These are phyloP conservation scores for Xylaria sp. DNA, from an alignment of 2,329 filamentous ascomycete species.

Conservation along the genomic window DNA sequence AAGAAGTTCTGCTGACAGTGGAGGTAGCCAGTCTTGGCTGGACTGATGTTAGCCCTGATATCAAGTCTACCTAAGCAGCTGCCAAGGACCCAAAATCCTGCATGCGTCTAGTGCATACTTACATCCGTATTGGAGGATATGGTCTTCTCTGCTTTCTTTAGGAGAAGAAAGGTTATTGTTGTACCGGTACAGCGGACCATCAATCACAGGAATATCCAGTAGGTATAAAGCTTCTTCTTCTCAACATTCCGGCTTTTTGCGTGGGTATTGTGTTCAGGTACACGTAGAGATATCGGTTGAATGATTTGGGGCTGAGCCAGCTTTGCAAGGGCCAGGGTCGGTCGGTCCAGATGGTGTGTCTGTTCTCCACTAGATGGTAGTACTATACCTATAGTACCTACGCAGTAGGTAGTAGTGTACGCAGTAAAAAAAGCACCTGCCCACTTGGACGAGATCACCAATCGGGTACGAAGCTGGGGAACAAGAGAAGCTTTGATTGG, in stretches of 20 bases:
- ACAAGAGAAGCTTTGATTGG: constrained; percentile 20
- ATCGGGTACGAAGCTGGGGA: neutral
- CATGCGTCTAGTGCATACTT: too few relatives aligned
- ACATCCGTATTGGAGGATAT: neutral
- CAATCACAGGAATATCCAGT: neutral
- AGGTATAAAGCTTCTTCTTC: neutral
- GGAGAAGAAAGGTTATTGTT: neutral
- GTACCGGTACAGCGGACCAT: neutral
- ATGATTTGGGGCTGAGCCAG: constrained; percentile 29
- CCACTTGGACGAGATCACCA: constrained; percentile 13
- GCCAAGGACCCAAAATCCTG: constrained; percentile 19
- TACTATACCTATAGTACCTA: too few relatives aligned
- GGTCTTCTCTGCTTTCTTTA: neutral
- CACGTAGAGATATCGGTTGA: constrained; percentile 2
- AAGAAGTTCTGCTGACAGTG: neutral
- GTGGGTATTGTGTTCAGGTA: neutral
- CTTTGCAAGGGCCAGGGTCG: constrained; percentile 9
- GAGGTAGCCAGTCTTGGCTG: constrained; percentile 5
- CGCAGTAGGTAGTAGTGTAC: too few relatives aligned
- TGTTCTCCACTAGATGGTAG: neutral
- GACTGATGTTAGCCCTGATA: neutral
- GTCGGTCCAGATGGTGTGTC: neutral
- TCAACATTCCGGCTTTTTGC: neutral
- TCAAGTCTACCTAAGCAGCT: constrained; percentile 5
- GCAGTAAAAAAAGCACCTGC: neutral